These are phyloP conservation scores for Leptographium radiaticola DNA, from an alignment of 2,329 filamentous ascomycete genomes.

Conservation along the genomic window DNA sequence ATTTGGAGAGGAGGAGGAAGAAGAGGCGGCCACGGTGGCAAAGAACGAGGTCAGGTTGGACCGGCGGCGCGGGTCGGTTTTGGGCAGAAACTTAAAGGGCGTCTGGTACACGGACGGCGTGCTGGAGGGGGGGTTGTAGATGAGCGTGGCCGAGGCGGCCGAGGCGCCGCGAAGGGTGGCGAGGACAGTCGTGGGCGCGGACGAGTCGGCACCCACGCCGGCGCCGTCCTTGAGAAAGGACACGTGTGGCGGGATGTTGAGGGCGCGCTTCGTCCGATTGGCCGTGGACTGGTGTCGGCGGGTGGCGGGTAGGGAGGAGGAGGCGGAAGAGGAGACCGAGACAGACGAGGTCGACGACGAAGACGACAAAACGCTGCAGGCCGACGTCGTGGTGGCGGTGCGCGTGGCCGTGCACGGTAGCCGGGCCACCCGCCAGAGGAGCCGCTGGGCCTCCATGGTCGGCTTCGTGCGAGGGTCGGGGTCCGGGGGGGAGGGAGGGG, in stretches of 20 bases:
- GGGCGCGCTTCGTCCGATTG: slow-evolving; percentile 39
- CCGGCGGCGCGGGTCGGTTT: slow-evolving; percentile 37
- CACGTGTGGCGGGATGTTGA: slow-evolving; percentile 47
- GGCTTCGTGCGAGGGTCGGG: not conserved
- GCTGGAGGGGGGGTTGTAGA: slow-evolving; percentile 36
- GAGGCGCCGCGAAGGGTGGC: slow-evolving; percentile 18
- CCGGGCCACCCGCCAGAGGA: slow-evolving; percentile 7
- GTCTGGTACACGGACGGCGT: slow-evolving; percentile 45
- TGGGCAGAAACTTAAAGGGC: slow-evolving; percentile 53
- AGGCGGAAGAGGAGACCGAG: not conserved
- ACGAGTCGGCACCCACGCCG: not conserved
- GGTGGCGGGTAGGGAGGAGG: not conserved
- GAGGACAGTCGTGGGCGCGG: slow-evolving; percentile 20
- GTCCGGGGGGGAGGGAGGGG: not conserved
- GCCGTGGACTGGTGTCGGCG: slow-evolving; percentile 35
- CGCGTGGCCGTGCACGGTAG: not conserved
- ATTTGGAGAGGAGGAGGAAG: slow-evolving; percentile 6
- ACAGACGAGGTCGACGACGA: not conserved
- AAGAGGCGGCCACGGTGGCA: slow-evolving; percentile 11
- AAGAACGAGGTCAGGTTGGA: slow-evolving; percentile 34
- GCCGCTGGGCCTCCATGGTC: slow-evolving; percentile 7
- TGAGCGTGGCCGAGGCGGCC: slow-evolving; percentile 28
- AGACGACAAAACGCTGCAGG: not conserved
- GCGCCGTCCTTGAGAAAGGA: slow-evolving; percentile 32
- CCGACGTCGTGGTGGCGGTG: not conserved